Conservation (phyloP, 768 basidiomycete species). For the Hydnum rufescens region DNA sequence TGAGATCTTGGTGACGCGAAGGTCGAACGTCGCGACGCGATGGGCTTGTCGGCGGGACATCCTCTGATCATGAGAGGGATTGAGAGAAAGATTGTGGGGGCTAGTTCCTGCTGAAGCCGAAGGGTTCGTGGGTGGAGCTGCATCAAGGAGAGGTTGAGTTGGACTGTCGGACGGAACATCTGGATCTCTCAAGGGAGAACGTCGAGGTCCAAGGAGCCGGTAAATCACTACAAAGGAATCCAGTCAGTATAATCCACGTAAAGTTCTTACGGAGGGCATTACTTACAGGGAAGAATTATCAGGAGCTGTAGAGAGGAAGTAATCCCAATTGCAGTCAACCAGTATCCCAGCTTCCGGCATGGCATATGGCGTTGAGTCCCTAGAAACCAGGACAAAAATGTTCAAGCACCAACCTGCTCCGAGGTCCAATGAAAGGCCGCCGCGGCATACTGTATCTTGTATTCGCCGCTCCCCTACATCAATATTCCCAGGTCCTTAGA, state of each 20-base stretch:
- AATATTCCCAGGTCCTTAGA: background rate
- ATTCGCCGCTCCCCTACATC: background rate
- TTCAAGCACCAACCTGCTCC: background rate
- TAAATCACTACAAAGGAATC: background rate
- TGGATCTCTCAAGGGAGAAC: background rate
- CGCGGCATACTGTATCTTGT: background rate
- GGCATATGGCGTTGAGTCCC: background rate
- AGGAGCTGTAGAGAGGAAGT: background rate
- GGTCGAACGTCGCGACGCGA: constrained; percentile 5
- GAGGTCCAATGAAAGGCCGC: background rate
- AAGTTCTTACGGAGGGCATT: background rate
- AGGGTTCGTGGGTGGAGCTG: no score
- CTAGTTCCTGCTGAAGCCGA: background rate
- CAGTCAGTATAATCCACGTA: background rate
- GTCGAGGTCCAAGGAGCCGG: background rate
- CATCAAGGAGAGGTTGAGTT: background rate
- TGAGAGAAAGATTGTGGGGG: background rate
- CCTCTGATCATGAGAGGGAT: background rate
- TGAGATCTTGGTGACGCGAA: constrained; percentile 3
- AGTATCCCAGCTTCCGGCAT: background rate
- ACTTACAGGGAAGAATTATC: background rate
- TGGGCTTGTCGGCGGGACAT: background rate
- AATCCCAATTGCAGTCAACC: background rate
- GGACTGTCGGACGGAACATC: background rate
- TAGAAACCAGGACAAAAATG: background rate